Percentiles rank a stretch among this genome's conserved stretches.
Evolutionary conservation across 495 filamentous ascomycete genomes (phyloP).

Genomic region (Trichoderma reesei): DNA sequence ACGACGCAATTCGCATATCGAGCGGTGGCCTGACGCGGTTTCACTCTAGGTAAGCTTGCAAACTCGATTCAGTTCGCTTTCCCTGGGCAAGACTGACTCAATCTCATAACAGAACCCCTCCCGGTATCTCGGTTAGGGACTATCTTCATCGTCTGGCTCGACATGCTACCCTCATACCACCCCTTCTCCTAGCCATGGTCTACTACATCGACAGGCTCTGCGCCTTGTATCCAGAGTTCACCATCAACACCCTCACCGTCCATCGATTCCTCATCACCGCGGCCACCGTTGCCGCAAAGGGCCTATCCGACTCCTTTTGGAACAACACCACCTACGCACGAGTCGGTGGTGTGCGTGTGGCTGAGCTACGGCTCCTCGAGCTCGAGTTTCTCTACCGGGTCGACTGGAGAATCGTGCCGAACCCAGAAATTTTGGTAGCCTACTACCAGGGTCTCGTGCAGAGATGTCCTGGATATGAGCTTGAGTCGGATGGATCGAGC

Average conservation of each 20-base stretch:
- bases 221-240: conserved; percentile 83
- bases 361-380: conserved; percentile 85
- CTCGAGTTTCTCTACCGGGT: conserved; percentile 85
- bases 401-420: conserved; percentile 93
- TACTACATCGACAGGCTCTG: conserved; percentile 98
- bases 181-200: conserved; percentile 97
- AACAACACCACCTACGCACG: conserved; percentile 92
- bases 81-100: background rate
- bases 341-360: conserved; percentile 81
- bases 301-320: conserved; percentile 93
- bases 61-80: background rate
- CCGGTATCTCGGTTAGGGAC: conserved; percentile 85
- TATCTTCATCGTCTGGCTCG: conserved; percentile 88
- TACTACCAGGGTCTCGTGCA: conserved; percentile 84
- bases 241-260: conserved; percentile 86
- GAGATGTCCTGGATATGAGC: conserved; percentile 34
- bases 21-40: conserved; percentile 83
- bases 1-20: conserved; percentile 78
- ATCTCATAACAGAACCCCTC: conserved; percentile 54
- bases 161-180: conserved; percentile 86
- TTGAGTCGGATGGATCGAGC: conserved; percentile 26
- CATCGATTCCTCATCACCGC: conserved; percentile 95
- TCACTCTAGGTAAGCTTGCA: conserved; percentile 66
- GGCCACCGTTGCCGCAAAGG: conserved; percentile 91
- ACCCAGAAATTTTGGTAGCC: conserved; percentile 82